Percentiles rank a stretch among this genome's conserved stretches.
Evolutionary conservation across 2,329 filamentous ascomycete species (phyloP).

Genomic region (Chaetomium sp.): DNA sequence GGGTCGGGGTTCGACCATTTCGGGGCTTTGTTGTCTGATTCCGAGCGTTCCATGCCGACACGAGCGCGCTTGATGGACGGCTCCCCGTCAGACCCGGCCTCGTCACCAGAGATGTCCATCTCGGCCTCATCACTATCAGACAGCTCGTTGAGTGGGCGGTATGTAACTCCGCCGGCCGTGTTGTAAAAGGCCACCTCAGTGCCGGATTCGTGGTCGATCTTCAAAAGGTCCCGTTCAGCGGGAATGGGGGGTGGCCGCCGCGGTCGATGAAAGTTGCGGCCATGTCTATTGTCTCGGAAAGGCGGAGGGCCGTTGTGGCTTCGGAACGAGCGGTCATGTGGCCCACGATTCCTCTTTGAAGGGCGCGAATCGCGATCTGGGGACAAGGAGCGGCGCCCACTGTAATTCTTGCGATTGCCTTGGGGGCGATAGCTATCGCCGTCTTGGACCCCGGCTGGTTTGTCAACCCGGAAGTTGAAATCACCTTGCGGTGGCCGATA

Average conservation of each 20-base stretch:
- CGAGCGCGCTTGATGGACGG: conserved; percentile 41
- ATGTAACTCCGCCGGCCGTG: conserved; percentile 42
- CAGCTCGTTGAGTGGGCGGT: conserved; percentile 49
- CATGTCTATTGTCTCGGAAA: conserved; percentile 1
- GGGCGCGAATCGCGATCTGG: conserved; percentile 4
- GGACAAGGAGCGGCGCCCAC: conserved; percentile 2
- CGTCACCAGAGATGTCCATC: conserved; percentile 56
- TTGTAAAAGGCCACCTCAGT: conserved; percentile 43
- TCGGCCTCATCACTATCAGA: conserved; percentile 58
- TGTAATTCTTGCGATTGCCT: conserved; percentile 12
- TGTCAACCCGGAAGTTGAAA: conserved; percentile 51
- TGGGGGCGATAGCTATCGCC: conserved; percentile 30
- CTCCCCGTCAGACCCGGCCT: conserved; percentile 32
- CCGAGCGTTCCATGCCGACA: conserved; percentile 26
- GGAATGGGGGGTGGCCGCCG: conserved; percentile 30
- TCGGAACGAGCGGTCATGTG: not conserved
- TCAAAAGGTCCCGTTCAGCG: conserved; percentile 45
- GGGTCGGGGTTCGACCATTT: conserved; percentile 97
- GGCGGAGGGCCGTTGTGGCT: not conserved
- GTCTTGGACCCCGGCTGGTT: conserved; percentile 43
- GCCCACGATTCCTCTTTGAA: conserved; percentile 5
- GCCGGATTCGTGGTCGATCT: conserved; percentile 35
- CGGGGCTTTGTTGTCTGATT: conserved; percentile 46
- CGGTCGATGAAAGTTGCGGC: conserved; percentile 7
- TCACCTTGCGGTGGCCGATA: conserved; percentile 40